A percentile compares a stretch with the other conserved stretches of the same genome.
Evolutionary conservation across 148 eudicot genomes (phyloP).

Genomic region (Linanthus parryae): DNA sequence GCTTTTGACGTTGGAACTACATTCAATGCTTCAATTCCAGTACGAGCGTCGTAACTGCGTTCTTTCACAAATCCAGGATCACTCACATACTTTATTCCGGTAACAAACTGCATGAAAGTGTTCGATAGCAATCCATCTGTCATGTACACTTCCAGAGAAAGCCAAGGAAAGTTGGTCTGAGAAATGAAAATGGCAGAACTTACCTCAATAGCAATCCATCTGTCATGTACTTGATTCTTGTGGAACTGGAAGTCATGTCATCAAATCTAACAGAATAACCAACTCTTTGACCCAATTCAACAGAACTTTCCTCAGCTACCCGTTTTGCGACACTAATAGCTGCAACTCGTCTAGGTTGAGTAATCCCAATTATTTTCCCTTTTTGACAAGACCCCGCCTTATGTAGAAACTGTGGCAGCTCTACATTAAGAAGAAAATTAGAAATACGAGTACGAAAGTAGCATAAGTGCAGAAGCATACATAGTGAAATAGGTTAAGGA

Average conservation of each 20-base stretch:
- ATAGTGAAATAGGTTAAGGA: too few species aligned
- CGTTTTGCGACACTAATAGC: constrained; percentile 91
- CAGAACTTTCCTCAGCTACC: constrained; percentile 94
- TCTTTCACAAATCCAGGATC: constrained; percentile 98
- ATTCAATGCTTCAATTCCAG: constrained; percentile 71
- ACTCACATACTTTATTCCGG: constrained; percentile 92
- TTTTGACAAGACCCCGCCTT: constrained; percentile 69
- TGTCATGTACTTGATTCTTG: constrained; percentile 96
- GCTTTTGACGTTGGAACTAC: constrained; percentile 90
- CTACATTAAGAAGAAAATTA: constrained; percentile 19
- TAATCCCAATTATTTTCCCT: constrained; percentile 71
- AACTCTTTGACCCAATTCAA: constrained; percentile 68
- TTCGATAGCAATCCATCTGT: too few species aligned
- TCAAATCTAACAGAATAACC: constrained; percentile 94
- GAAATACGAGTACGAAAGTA: not conserved
- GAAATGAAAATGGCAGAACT: too few species aligned
- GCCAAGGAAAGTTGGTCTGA: too few species aligned
- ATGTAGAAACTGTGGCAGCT: constrained; percentile 76
- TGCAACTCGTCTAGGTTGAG: constrained; percentile 99
- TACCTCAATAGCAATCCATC: constrained; percentile 93
- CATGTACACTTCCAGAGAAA: too few species aligned
- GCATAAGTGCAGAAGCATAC: too few species aligned
- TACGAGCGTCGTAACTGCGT: constrained; percentile 62
- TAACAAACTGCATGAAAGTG: too few species aligned
- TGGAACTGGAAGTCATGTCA: constrained; percentile 72